Conservation (phyloP, 352 stramenopile species). For the Pythium brassicae region DNA sequence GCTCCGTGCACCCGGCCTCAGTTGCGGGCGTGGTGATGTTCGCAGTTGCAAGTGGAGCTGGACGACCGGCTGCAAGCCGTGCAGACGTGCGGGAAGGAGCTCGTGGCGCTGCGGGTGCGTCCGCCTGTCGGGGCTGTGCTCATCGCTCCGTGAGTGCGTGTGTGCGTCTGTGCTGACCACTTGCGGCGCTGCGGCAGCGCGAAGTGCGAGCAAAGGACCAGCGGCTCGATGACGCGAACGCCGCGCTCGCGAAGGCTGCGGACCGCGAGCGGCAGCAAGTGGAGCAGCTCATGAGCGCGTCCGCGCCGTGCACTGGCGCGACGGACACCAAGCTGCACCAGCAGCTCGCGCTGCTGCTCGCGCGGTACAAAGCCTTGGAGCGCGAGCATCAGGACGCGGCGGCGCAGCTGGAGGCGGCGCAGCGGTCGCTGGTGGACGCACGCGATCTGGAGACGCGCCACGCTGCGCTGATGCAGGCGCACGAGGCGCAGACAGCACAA, state of each 20-base stretch:
- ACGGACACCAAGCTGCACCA: conserved; percentile 23
- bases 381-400: conserved; percentile 25
- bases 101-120: conserved; percentile 50
- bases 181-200: conserved; percentile 21
- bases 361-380: conserved; percentile 70
- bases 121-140: neutral
- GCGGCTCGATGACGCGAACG: conserved; percentile 27
- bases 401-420: conserved; percentile 30
- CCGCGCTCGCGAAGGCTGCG: conserved; percentile 22
- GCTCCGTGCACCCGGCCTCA: too few species aligned
- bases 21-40: conserved; percentile 1
- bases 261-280: conserved; percentile 39
- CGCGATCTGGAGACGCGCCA: conserved; percentile 45
- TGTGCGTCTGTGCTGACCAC: neutral
- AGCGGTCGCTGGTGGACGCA: conserved; percentile 21
- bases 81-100: conserved; percentile 53
- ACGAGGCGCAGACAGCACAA: conserved; percentile 58
- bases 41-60: conserved; percentile 55
- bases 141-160: neutral
- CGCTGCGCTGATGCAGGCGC: conserved; percentile 60
- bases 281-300: conserved; percentile 19
- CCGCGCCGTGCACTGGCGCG: conserved; percentile 9
- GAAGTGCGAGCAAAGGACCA: conserved; percentile 46
- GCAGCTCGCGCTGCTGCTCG: conserved; percentile 47
- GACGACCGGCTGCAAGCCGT: conserved; percentile 51